A percentile compares a stretch with the other conserved stretches of the same genome.
Conservation (phyloP, 2,329 filamentous ascomycete genomes). For the Trichophyton benhamiae region DNA sequence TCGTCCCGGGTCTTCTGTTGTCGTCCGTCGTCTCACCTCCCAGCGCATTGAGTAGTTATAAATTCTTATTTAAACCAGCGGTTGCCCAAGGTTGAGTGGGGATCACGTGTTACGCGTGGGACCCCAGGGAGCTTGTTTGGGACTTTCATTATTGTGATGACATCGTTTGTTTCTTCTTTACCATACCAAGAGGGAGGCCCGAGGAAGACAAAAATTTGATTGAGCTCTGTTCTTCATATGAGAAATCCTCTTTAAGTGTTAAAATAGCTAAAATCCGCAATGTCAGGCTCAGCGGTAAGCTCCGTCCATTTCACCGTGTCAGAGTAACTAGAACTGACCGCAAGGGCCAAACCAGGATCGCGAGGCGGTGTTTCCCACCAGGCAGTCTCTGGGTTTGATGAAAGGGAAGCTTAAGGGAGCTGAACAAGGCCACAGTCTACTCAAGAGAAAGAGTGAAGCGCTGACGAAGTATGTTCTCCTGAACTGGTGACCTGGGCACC, state of each 20-base stretch:
- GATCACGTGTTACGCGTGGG: neutral
- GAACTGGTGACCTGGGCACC: neutral
- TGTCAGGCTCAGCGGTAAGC: conserved; percentile 31
- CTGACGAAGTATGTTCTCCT: conserved; percentile 68
- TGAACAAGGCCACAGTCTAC: conserved; percentile 78
- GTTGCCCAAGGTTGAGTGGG: neutral
- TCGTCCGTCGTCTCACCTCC: neutral
- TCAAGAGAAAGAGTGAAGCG: conserved; percentile 97
- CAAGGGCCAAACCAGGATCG: conserved; percentile 52
- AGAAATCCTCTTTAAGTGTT: neutral
- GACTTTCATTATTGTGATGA: neutral
- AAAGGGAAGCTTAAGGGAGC: conserved; percentile 95
- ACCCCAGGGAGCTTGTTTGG: neutral
- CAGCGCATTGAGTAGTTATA: neutral
- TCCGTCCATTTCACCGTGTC: neutral
- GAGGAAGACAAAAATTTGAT: neutral
- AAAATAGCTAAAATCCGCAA: conserved; percentile 12
- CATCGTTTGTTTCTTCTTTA: neutral
- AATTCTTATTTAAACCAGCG: neutral
- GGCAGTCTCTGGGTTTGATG: conserved; percentile 93
- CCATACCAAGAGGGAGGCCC: neutral
- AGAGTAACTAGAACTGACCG: conserved; percentile 11
- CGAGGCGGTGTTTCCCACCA: conserved; percentile 93
- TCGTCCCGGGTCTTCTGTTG: neutral
- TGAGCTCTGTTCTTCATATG: conserved; percentile 3